Evolutionary conservation across 192 early-diverging fungal species (phyloP).

Genomic region (Entomortierella beljakovae): DNA sequence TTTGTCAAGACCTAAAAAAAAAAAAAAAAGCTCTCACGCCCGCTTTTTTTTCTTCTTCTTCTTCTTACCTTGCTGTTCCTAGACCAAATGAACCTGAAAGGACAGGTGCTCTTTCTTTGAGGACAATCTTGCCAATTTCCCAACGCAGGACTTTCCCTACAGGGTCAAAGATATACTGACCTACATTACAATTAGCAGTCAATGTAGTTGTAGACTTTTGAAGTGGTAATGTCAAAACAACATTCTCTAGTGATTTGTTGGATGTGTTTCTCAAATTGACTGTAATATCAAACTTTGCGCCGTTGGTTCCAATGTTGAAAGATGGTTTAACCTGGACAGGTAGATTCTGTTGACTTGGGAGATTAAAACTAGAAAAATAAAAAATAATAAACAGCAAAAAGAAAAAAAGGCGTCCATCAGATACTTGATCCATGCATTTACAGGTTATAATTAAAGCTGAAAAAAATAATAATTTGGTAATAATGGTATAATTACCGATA

Average conservation of each 20-base stretch:
- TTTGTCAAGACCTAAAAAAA: neutral
- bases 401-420: neutral
- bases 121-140: slow-evolving; percentile 74
- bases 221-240: slow-evolving; percentile 70
- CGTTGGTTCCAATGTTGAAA: slow-evolving; percentile 65
- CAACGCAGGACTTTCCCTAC: slow-evolving; percentile 71
- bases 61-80: slow-evolving; percentile 30
- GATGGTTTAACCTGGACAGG: slow-evolving; percentile 74
- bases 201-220: slow-evolving; percentile 66
- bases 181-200: slow-evolving; percentile 72
- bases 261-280: slow-evolving; percentile 71
- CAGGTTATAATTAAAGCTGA: neutral
- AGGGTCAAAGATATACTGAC: slow-evolving; percentile 78
- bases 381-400: neutral
- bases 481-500: slow-evolving; percentile 63
- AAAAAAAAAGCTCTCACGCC: neutral
- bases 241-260: slow-evolving; percentile 75
- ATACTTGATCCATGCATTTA: neutral
- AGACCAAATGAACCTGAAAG: slow-evolving; percentile 70
- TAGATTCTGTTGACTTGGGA: slow-evolving; percentile 66
- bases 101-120: slow-evolving; percentile 66
- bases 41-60: neutral
- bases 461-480: too few relatives aligned
- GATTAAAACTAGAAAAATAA: slow-evolving; percentile 59
- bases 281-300: slow-evolving; percentile 78